Evolutionary conservation across 2,329 filamentous ascomycete genomes (phyloP), one percentile per base, ranked within the genome.

Genomic region (Beauveria brongniartii): DNA sequence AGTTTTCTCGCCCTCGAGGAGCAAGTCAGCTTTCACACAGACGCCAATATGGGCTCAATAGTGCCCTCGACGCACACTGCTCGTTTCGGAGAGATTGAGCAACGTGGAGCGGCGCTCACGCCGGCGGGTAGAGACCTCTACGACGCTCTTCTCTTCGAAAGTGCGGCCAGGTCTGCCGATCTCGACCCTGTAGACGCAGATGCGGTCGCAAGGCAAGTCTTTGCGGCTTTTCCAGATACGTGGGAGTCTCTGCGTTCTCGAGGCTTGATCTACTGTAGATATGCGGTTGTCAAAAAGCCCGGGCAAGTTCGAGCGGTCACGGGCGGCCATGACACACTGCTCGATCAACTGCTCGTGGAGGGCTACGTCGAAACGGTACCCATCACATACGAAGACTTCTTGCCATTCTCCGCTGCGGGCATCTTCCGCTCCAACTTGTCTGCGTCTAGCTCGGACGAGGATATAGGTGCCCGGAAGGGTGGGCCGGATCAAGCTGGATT

Each of bases 331-430:
- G 52, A 61, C 16, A 14, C 24, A 1, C 22, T 62, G 1, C 22
- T 77, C 1, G 67, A 73, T 1, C 51, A 67, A 1, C 69, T 80
- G 1, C 55, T 80, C 1, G 59, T 65, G 2, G 55, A 68, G 0
- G 71, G 72, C 0, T 28, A 72, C 3, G 43, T 82, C 0, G 65
- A 71, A 44, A 72, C 70, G 5, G 66, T 73, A 3, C 77, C 80
- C 2, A 73, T 82, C 20, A 80, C 75, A 0, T 83, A 83, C 61
- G 80, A 83, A 61, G 80, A 82, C 59, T 83, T 82, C 53, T 68
- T 83, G 4, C 80, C 80, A 0, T 67, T 83, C 2, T 81, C 78
- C 1, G 80, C 80, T 0, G 80, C 78, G 0, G 80, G 80, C 0
- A 82, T 82, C 44, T 80, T 81, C 63, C 74, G 74, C 44, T 79